These are phyloP conservation scores for Stylonectria norvegica DNA, from an alignment of 2,329 filamentous ascomycete species.

Conservation along the genomic window DNA sequence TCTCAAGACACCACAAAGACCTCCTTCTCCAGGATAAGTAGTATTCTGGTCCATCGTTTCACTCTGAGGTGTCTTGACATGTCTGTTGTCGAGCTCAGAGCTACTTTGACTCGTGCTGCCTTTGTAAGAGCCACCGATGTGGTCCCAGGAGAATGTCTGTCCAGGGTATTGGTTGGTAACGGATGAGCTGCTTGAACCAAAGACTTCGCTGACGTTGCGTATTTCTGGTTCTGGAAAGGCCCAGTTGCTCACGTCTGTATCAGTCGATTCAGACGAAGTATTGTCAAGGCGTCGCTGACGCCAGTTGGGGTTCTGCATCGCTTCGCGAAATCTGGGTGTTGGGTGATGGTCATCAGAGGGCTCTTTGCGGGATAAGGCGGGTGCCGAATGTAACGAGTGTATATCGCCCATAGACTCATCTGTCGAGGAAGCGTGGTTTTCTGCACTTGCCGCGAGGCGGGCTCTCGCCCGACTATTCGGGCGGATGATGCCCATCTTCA, in stretches of 20 bases:
- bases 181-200: background rate
- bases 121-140: too few relatives aligned
- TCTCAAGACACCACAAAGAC: conserved; percentile 11
- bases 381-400: conserved; percentile 2
- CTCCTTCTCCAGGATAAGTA: background rate
- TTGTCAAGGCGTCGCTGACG: conserved; percentile 23
- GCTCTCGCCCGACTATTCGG: conserved; percentile 5
- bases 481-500: conserved; percentile 11
- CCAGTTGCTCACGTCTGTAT: conserved; percentile 4
- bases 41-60: background rate
- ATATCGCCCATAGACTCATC: conserved; percentile 15
- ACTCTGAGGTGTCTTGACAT: too few relatives aligned
- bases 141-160: too few relatives aligned
- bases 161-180: too few relatives aligned
- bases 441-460: conserved; percentile 5
- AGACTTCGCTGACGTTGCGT: background rate
- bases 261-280: conserved; percentile 6
- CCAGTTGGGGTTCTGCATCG: conserved; percentile 37
- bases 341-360: conserved; percentile 16
- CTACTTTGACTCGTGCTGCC: too few relatives aligned
- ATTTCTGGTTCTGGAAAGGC: background rate
- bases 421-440: conserved; percentile 2
- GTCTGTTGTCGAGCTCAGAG: too few relatives aligned
- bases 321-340: conserved; percentile 27
- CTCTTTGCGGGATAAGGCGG: conserved; percentile 8